Conservation (phyloP, 768 basidiomycete genomes). For the Trametes cubensis region DNA sequence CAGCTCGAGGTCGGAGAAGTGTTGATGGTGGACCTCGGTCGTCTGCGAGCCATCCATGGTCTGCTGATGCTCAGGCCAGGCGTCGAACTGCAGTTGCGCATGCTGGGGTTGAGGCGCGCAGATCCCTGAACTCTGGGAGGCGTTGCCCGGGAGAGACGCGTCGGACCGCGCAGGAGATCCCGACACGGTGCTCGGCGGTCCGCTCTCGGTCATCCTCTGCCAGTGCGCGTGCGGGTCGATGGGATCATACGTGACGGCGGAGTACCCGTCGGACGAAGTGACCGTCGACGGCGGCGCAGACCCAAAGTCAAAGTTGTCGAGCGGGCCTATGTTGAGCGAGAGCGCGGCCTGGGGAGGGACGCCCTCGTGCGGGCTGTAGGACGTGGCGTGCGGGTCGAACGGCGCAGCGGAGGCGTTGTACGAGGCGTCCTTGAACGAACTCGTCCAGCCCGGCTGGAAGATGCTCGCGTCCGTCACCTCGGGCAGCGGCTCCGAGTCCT, state of each 20-base stretch:
- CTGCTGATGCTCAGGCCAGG: conserved; percentile 7
- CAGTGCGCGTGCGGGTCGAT: conserved; percentile 20
- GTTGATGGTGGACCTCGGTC: conserved; percentile 1
- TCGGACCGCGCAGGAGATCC: conserved; percentile 23
- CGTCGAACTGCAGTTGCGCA: conserved; percentile 18
- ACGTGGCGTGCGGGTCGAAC: conserved; percentile 5
- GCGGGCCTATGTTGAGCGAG: conserved; percentile 23
- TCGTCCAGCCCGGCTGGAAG: conserved; percentile 27
- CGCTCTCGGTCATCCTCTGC: conserved; percentile 17
- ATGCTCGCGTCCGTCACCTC: conserved; percentile 35
- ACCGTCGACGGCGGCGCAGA: conserved; percentile 7
- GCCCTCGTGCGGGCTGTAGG: conserved; percentile 14
- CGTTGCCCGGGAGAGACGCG: conserved; percentile 12
- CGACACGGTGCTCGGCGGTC: conserved; percentile 20
- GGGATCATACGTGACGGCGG: conserved; percentile 9
- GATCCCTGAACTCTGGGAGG: conserved; percentile 5
- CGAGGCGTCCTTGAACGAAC: conserved; percentile 19
- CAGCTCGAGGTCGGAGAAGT: conserved; percentile 5
- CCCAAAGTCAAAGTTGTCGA: conserved; percentile 21
- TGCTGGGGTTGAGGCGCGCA: conserved; percentile 29
- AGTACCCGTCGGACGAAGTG: conserved; percentile 16
- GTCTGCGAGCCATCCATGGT: neutral
- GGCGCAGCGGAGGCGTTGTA: neutral
- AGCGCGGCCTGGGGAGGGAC: conserved; percentile 6
- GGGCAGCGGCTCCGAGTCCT: conserved; percentile 51